Evolutionary conservation across 1,139 yeast genomes (phyloP), one percentile per base, ranked within the genome.

Genomic region (Geotrichum bryndzae): DNA sequence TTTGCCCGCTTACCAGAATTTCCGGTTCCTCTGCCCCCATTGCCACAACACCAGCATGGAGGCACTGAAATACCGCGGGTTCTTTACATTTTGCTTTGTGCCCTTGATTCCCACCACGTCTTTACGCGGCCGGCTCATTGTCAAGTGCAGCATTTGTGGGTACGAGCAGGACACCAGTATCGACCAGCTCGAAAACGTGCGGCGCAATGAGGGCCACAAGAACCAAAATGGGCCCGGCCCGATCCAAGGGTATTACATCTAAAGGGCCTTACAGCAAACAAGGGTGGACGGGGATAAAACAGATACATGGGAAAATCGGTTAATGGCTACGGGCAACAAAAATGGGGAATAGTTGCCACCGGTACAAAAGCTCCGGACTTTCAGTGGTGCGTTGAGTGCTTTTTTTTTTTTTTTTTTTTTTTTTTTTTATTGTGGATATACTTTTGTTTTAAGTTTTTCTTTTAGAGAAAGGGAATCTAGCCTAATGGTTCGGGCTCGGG

Each of bases 91-190:
- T 27, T 81, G 81, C 73, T 81, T 76, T 60, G 69, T 81, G 4
- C 84, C 84, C 1, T 56, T 81, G 25, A 70, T 81, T 3, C 84
- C 84, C 0, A 66, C 80, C 7, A 74, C 73, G 62, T 80, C 81
- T 80, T 82, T 82, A 2, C 78, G 77, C 62, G 80, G 61, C 54
- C 51, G 57, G 7, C 22, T 45, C 35, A 62, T 77, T 57, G 68
- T 80, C 51, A 73, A 69, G 33, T 80, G 84, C 62, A 70, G 74
- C 15, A 77, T 78, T 11, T 80, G 84, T 66, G 72, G 76, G 51
- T 80, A 83, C 82, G 67, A 77, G 45, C 83, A 80, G 66, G 77
- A 74, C 58, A 76, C 79, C 51, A 73, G 70, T 48, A 69, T 67
- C 51, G 70, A 70, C 11, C 77, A 76, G 52, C 67, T 80, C 53